A percentile compares a stretch with the other conserved stretches of the same genome.
Evolutionary conservation across 2,329 filamentous ascomycete genomes (phyloP).

Genomic region (Didymosphaeria variabile): DNA sequence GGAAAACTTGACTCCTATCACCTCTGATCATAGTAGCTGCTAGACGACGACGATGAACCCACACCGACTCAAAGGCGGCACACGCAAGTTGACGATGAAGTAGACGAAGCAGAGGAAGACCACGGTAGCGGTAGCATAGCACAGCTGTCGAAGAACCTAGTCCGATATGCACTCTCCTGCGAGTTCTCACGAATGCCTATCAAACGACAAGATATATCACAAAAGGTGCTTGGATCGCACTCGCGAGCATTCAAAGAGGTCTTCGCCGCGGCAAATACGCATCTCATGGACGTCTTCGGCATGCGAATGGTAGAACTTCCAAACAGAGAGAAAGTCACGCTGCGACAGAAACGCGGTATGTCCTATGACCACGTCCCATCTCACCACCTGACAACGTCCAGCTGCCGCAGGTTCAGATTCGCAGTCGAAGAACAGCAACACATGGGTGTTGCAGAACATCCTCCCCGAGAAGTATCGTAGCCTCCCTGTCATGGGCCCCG

Average conservation of each 20-base stretch:
- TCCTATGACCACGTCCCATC: neutral
- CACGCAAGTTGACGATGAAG: slow-evolving; percentile 30
- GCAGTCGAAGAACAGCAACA: slow-evolving; percentile 65
- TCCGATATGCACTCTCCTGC: slow-evolving; percentile 68
- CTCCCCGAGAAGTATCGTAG: slow-evolving; percentile 73
- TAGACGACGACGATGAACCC: slow-evolving; percentile 30
- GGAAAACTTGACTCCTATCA: neutral
- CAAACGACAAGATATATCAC: slow-evolving; percentile 65
- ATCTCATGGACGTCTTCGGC: slow-evolving; percentile 79
- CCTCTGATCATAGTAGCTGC: slow-evolving; percentile 22
- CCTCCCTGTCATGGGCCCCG: slow-evolving; percentile 72
- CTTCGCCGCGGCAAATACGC: slow-evolving; percentile 78
- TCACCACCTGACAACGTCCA: slow-evolving; percentile 13
- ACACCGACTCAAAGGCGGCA: slow-evolving; percentile 27
- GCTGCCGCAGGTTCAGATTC: slow-evolving; percentile 65
- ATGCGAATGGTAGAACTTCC: slow-evolving; percentile 92
- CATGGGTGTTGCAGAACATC: slow-evolving; percentile 79
- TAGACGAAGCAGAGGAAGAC: slow-evolving; percentile 25
- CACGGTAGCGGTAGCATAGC: slow-evolving; percentile 43
- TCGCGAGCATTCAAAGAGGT: slow-evolving; percentile 77
- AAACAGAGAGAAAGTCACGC: slow-evolving; percentile 78
- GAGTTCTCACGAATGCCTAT: slow-evolving; percentile 68
- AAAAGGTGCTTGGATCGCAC: slow-evolving; percentile 75
- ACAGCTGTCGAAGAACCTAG: slow-evolving; percentile 67
- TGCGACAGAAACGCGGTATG: slow-evolving; percentile 79